Evolutionary conservation across 106 monocot species (phyloP), one percentile per base, ranked within the genome.

Genomic region (Dendrobium officinale): DNA sequence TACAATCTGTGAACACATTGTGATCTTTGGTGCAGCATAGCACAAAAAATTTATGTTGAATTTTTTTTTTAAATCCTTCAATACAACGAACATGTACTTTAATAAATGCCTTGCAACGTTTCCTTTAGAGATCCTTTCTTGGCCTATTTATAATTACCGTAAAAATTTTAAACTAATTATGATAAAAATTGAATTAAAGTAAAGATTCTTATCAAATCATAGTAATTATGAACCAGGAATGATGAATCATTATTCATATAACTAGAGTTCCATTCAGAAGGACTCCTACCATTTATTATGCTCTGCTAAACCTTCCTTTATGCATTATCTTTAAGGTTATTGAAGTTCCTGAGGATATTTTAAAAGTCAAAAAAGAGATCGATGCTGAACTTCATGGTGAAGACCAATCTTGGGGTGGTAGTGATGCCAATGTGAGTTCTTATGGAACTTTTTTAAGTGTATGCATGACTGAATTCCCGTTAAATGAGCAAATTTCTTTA

Each of bases 361-460:
- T 90, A 82, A 96, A 88, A 86, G 74, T 96, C 5, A 93, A 93
- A 72, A 78, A 84, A 78, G 96, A 91, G 59, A 87, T 89, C 79
- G 93, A 91, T 9, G 80, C 77, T 73, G 93, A 96, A 80, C 84
- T 91, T 64, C 82, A 83, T 80, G 86, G 83, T 55, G 93, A 87
- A 79, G 93, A 96, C 76, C 91, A 93, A 87, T 82, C 75, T 45
- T 96, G 93, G 93, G 83, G 66, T 83, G 91, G 85, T 33, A 80
- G 15, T 84, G 96, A 91, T 82, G 44, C 88, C 72, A 88, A 80
- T 85, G 96, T 93, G 75, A 86, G 92, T 75, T 77, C 16, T 80
- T 17, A 7, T 79, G 44, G 0, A 10, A 42, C 11, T 1, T 44
- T 74, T 54, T 75, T 16, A 33, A 29, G 59, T 80, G 48, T 51